Evolutionary conservation across 2,329 filamentous ascomycete species (phyloP).

Genomic region (Lecanicillium sp.): DNA sequence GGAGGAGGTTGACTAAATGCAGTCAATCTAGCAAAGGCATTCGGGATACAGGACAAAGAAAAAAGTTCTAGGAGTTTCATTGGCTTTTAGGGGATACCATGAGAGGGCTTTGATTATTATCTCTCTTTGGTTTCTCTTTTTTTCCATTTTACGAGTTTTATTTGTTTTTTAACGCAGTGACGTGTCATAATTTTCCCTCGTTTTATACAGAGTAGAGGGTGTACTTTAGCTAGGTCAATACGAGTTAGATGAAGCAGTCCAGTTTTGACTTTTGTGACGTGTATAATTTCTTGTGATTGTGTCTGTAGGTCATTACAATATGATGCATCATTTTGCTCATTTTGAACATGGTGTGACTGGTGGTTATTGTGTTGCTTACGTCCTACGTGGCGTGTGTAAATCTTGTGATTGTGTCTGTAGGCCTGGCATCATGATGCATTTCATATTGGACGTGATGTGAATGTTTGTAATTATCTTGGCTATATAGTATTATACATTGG

Average conservation of each 20-base stretch:
- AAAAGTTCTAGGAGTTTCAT: constrained; percentile 36
- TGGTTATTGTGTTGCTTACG: too few relatives aligned
- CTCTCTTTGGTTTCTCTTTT: constrained; percentile 22
- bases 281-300: too few relatives aligned
- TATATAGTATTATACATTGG: too few relatives aligned
- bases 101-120: constrained; percentile 5
- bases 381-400: too few relatives aligned
- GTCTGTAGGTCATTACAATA: too few relatives aligned
- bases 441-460: too few relatives aligned
- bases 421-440: too few relatives aligned
- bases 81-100: constrained; percentile 13
- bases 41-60: constrained; percentile 25
- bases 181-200: constrained; percentile 26
- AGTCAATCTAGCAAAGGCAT: constrained; percentile 16
- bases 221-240: constrained; percentile 34
- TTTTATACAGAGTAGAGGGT: constrained; percentile 18
- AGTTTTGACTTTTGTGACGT: too few relatives aligned
- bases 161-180: constrained; percentile 20
- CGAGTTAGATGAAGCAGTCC: constrained; percentile 29
- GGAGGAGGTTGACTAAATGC: constrained; percentile 96
- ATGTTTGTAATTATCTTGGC: too few relatives aligned
- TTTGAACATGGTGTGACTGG: too few relatives aligned
- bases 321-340: too few relatives aligned
- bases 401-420: too few relatives aligned
- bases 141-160: constrained; percentile 22